phyloP scores from a whole-genome alignment of 2,329 filamentous ascomycete species.

The Fragosphaeria purpurea region DNA sequence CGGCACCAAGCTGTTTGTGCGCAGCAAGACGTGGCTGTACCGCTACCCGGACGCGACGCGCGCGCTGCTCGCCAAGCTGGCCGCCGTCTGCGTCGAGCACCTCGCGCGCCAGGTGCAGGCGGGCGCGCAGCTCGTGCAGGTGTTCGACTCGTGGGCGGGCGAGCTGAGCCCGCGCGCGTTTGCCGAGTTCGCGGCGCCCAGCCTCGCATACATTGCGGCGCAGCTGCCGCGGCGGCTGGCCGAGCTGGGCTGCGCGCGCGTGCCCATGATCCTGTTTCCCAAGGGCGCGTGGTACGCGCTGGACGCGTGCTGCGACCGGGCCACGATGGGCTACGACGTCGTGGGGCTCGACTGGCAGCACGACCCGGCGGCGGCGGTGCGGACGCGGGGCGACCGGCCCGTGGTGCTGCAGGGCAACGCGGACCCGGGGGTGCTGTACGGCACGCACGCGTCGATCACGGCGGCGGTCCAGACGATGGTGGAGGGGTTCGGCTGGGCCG shows the following conservation, averaged over 20 bases:
- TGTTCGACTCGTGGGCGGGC: constrained; percentile 97
- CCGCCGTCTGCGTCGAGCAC: constrained; percentile 90
- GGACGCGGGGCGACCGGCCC: constrained; percentile 62
- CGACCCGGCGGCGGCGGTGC: constrained; percentile 74
- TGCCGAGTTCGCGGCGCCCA: constrained; percentile 76
- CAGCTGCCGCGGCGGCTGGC: constrained; percentile 65
- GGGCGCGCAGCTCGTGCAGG: constrained; percentile 87
- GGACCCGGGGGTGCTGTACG: constrained; percentile 88
- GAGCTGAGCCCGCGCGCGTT: constrained; percentile 82
- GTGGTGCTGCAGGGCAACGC: constrained; percentile 89
- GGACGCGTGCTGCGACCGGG: constrained; percentile 61
- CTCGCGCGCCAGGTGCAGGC: constrained; percentile 85
- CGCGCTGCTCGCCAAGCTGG: constrained; percentile 77
- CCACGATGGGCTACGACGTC: constrained; percentile 64
- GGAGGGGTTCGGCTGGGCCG: constrained; percentile 62
- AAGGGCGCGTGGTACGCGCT: constrained; percentile 97
- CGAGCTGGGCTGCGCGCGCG: constrained; percentile 64
- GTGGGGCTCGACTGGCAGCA: constrained; percentile 94
- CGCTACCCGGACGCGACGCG: constrained; percentile 74
- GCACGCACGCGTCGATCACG: constrained; percentile 71
- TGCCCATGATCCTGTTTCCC: constrained; percentile 96
- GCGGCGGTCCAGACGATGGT: constrained; percentile 78
- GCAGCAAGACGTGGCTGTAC: constrained; percentile 96
- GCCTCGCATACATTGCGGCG: constrained; percentile 72
- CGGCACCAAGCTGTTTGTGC: constrained; percentile 86